Base-by-base conservation (phyloP, 345 rosid genomes). In the Populus alba region DNA sequence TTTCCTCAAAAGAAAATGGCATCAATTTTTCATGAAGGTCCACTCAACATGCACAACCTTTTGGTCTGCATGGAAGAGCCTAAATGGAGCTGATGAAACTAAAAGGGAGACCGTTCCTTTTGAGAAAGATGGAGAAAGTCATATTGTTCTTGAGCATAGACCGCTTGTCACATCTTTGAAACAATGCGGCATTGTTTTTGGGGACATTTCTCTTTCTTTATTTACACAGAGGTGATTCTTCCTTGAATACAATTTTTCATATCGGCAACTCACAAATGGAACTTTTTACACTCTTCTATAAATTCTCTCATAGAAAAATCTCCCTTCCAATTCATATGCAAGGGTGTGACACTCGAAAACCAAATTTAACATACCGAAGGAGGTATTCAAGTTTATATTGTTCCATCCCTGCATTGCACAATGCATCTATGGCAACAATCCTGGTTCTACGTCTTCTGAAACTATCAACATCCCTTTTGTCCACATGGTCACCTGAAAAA, bases 341-440 rank as follows among this genome's bases (percentile, higher is more conserved):
- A 33, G 51, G 8, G 6, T 45, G 16, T 67, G 22, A 23, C 43
- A 31, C 37, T 41, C 3, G 17, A 47, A 67, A 78, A 29, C 10
- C 20, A 85, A 33, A 27, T 71, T 38, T 78, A 7, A 35, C 88
- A 76, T 87, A 93, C 99, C 97, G 90, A 53, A 94, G 80, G 78
- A 96, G 87, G 85, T 72, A 85, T 43, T 70, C 57, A 17, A 78
- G 77, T 71, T 80, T 75, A 66, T 87, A 94, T 78, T 96, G 97
- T 78, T 77, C 89, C 90, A 74, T 84, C 71, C 89, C 85, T 49
- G 97, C 90, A 68, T 82, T 75, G 82, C 89, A 83, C 71, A 92
- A 82, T 79, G 98, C 98, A 89, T 96, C 99, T 72, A 92, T 91
- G 27, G 97, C 98, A 72, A 92, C 79, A 76, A 92, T 88, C 82